Evolutionary conservation across 495 filamentous ascomycete species (phyloP), one percentile per base, ranked within the genome.

Genomic region (Aspergillus cristatus): DNA sequence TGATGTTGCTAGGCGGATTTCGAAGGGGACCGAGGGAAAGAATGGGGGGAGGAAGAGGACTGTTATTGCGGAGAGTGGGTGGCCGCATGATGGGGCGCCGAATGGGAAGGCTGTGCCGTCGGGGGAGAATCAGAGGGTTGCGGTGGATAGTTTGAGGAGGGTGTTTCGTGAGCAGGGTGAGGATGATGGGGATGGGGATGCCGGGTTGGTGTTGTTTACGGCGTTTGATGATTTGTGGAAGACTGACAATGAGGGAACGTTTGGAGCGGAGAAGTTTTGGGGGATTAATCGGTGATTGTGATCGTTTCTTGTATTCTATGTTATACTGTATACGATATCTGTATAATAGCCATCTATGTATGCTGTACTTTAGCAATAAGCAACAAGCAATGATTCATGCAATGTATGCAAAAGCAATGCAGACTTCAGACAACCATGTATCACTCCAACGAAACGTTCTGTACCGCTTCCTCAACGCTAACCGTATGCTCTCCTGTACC

Each of bases 201-300:
- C 47, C 6, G 63, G 77, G 26, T 38, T 86, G 24, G 62, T 88
- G 32, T 62, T 90, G 2, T 90, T 89, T 58, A 79, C 75, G 18
- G 75, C 82, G 7, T 86, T 76, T 63, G 79, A 93, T 53, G 81
- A 84, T 45, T 12, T 60, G 28, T 94, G 87, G 87, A 91, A 94
- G 65, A 50, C 65, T n/a, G 74, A 86, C 42, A 74, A 63, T 25
- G 49, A 59, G 1, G 64, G 55, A 14, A 81, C 83, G 6, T 83
- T 79, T 50, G 70, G 68, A 38, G 74, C 81, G 2, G 84, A 90
- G 64, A 73, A 78, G 54, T 84, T 69, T 51, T 87, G 82, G 81
- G 82, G 82, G 6, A 71, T 86, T 33, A 20, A 44, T 24, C 45
- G 35, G 11, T 58, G 40, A 30, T 39, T 41, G 24, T 26, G 24